Conservation (phyloP, 2,329 filamentous ascomycete species). For the Sclerotinia minor region DNA sequence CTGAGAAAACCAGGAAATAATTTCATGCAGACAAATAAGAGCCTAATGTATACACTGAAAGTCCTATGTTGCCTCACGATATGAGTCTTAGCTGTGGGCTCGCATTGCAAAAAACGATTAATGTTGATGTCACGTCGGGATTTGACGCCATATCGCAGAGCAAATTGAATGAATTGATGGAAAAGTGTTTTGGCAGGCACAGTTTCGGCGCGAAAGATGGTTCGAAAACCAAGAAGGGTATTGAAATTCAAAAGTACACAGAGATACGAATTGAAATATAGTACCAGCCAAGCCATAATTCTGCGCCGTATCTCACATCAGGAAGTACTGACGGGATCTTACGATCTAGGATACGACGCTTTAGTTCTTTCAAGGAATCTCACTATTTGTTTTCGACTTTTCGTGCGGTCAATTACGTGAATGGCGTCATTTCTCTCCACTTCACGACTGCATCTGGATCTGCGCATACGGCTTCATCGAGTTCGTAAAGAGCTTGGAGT, state of each 20-base stretch:
- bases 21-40: background rate
- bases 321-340: too few relatives aligned
- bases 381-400: background rate
- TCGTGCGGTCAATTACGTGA: background rate
- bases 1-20: too few relatives aligned
- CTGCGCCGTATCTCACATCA: too few relatives aligned
- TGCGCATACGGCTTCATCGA: background rate
- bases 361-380: background rate
- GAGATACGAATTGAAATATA: background rate
- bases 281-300: background rate
- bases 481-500: background rate
- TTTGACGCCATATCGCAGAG: background rate
- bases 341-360: background rate
- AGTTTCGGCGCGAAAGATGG: background rate
- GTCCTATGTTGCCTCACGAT: background rate
- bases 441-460: background rate
- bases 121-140: background rate
- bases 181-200: background rate
- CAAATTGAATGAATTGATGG: background rate
- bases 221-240: background rate
- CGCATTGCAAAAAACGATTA: background rate
- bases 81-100: background rate
- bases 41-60: background rate
- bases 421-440: conserved; percentile 6
- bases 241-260: background rate